Conservation (phyloP, 1,139 yeast genomes). For the Suhomyces anneliseae region DNA sequence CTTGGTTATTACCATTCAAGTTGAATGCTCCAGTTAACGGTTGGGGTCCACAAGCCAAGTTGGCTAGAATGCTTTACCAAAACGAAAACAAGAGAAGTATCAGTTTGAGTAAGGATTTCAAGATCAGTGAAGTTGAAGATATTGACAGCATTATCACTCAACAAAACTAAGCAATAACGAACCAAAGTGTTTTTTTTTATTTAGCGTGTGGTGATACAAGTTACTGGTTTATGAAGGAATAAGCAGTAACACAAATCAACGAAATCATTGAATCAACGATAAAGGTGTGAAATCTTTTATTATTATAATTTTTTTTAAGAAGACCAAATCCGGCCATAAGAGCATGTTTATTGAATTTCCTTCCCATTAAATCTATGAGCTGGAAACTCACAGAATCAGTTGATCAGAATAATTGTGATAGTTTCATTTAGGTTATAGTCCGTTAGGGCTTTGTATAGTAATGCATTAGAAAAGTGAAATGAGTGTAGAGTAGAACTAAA, state of each 20-base stretch:
- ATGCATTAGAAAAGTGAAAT: neutral
- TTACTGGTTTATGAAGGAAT: too few species aligned
- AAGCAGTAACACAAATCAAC: too few species aligned
- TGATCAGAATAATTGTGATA: neutral
- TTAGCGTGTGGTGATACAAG: too few species aligned
- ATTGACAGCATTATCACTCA: slow-evolving; percentile 65
- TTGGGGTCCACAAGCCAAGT: slow-evolving; percentile 62
- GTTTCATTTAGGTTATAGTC: neutral
- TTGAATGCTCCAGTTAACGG: slow-evolving; percentile 71
- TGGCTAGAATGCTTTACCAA: slow-evolving; percentile 48
- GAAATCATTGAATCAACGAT: too few species aligned
- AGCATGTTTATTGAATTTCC: too few species aligned
- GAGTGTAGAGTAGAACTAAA: neutral
- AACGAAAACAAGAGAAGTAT: slow-evolving; percentile 46
- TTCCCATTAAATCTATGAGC: too few species aligned
- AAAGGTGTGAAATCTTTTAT: too few species aligned
- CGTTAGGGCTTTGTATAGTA: neutral
- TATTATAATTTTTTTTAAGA: too few species aligned
- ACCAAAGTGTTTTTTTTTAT: too few species aligned
- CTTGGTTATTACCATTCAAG: slow-evolving; percentile 69
- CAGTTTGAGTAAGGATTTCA: slow-evolving; percentile 64
- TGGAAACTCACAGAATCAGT: too few species aligned
- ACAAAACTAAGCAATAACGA: slow-evolving; percentile 43
- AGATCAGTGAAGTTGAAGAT: slow-evolving; percentile 60
- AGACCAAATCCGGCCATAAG: too few species aligned